Evolutionary conservation across 768 basidiomycete species (phyloP), one percentile per base, ranked within the genome.

Genomic region (Hygrophorus pudorinus): DNA sequence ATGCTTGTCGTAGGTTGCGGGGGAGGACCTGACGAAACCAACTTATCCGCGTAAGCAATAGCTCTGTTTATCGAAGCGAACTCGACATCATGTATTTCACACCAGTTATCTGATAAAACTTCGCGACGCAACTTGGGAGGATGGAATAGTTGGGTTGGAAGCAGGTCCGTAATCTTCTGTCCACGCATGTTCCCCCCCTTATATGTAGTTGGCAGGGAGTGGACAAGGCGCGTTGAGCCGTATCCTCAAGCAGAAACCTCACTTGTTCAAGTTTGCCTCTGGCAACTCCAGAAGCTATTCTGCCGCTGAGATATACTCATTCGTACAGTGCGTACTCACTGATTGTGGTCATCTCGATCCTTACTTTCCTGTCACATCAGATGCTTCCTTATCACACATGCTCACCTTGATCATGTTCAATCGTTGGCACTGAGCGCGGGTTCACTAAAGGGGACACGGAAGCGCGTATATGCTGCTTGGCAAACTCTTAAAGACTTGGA

Each of bases 21-120:
- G 45, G 93, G 93, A 36, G 93, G 93, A 39, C 90, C 89, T 6
- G 74, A 82, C 53, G 93, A 97, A 62, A 83, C 81, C 17, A 87
- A 97, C 65, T 63, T 96, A 50, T 88, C 86, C 20, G 83, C 78
- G 91, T 90, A 59, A 52, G 81, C 72, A 36, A 10, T 28, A 39
- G 34, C 47, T 51, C 53, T 16, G 38, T 48, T 51, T 47, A 42
- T 49, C 32, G 38, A 32, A 21, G 33, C 24, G 14, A 24, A 34
- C 6, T 48, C 41, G 33, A 41, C 44, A 30, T 35, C 39, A 20
- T 29, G 32, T 36, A 21, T 54, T 33, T 31, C 34, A 51, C 48
- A 44, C 55, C 24, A 93, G 91, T n/a, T 98, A 94, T 67, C 67
- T 96, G 41, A 62, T 96, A 59, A 98, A 97, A 58, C 74, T 85